phyloP scores from a whole-genome alignment of 768 basidiomycete species.

The Russula earlei region DNA sequence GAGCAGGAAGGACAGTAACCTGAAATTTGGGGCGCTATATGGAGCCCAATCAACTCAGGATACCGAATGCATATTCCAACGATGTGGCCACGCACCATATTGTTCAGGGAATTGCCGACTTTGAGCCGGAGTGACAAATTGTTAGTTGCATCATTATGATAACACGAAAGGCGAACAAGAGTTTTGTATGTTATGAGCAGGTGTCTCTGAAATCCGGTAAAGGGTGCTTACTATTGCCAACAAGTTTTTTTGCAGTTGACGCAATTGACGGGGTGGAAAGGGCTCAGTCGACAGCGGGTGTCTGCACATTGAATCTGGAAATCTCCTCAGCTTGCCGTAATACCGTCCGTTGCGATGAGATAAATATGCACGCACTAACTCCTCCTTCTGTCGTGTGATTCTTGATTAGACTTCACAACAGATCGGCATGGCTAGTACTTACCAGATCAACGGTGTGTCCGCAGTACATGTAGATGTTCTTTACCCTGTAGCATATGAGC shows the following conservation, averaged over 20 bases:
- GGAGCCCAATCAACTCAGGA: background rate
- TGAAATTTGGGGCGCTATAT: conserved; percentile 13
- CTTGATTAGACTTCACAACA: background rate
- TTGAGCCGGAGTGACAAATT: background rate
- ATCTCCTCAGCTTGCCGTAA: background rate
- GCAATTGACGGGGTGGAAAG: conserved; percentile 12
- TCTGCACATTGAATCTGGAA: conserved; percentile 15
- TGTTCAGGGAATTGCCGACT: conserved; percentile 18
- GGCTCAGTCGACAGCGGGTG: conserved; percentile 12
- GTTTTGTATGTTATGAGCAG: background rate
- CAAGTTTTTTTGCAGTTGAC: conserved; percentile 16
- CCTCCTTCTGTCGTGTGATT: conserved; percentile 7
- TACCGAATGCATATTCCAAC: too few species aligned
- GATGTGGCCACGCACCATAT: background rate
- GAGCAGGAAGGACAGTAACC: conserved; percentile 15
- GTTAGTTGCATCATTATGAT: too few species aligned
- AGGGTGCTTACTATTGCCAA: conserved; percentile 13
- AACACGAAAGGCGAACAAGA: too few species aligned
- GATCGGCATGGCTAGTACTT: background rate
- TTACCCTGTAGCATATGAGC: conserved; percentile 4
- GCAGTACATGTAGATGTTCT: conserved; percentile 13
- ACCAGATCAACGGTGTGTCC: conserved; percentile 15
- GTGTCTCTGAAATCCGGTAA: background rate
- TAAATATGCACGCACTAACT: conserved; percentile 9
- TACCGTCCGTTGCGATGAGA: background rate